Conservation (phyloP, 129 eudicot genomes). For the Ambrosia trifida region DNA sequence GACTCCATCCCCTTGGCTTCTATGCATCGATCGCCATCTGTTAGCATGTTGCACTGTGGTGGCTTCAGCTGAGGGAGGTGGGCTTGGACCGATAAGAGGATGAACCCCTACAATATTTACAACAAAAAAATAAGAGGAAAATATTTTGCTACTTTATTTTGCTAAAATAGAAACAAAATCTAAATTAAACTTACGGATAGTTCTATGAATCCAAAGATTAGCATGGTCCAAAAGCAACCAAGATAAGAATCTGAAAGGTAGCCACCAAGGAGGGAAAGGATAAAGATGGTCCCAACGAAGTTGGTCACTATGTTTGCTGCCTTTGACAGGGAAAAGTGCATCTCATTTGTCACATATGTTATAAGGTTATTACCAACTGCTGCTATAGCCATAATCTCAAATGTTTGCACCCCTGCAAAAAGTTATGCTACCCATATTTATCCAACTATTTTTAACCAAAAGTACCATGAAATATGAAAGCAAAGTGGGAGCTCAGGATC, state of each 20-base stretch:
- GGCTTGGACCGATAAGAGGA: constrained; percentile 81
- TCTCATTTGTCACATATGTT: constrained; percentile 84
- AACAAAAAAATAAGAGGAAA: neutral
- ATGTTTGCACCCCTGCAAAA: constrained; percentile 79
- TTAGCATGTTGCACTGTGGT: constrained; percentile 74
- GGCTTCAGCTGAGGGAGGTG: constrained; percentile 86
- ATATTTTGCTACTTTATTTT: neutral
- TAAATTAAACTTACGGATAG: constrained; percentile 58
- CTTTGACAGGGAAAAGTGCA: constrained; percentile 81
- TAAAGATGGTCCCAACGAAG: constrained; percentile 79
- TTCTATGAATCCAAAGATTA: constrained; percentile 90
- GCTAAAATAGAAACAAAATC: neutral
- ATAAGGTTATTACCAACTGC: constrained; percentile 96
- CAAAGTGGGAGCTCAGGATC: constrained; percentile 20
- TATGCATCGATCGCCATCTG: constrained; percentile 49
- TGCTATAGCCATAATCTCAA: constrained; percentile 96
- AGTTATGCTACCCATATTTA: neutral
- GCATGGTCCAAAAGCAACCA: constrained; percentile 95
- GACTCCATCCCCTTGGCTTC: constrained; percentile 72
- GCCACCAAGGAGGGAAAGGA: constrained; percentile 90
- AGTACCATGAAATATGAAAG: neutral
- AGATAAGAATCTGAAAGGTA: constrained; percentile 88
- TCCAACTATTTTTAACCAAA: neutral
- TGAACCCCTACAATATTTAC: constrained; percentile 59
- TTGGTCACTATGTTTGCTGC: constrained; percentile 93